Evolutionary conservation across 2,329 filamentous ascomycete genomes (phyloP).

Genomic region (Xylariaceae sp.): DNA sequence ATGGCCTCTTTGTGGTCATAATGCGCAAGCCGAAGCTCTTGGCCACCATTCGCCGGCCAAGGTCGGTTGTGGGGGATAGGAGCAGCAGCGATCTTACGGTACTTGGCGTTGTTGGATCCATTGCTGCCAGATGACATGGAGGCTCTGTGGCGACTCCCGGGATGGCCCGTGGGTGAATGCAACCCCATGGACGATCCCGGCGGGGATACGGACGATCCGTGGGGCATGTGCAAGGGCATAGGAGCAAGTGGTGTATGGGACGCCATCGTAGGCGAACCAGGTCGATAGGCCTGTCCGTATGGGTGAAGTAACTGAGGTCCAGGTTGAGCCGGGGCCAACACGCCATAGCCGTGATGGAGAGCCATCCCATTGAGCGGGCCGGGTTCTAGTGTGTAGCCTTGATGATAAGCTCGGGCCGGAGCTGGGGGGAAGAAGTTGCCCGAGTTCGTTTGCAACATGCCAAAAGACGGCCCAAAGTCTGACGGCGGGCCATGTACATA

Average conservation of each 20-base stretch:
- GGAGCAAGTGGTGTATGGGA: slow-evolving; percentile 22
- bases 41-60: slow-evolving; percentile 39
- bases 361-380: slow-evolving; percentile 22
- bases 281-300: slow-evolving; percentile 16
- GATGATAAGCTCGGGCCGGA: slow-evolving; percentile 32
- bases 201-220: slow-evolving; percentile 23
- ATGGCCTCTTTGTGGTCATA: slow-evolving; percentile 51
- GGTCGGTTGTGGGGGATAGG: slow-evolving; percentile 48
- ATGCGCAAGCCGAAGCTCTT: slow-evolving; percentile 53
- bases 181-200: slow-evolving; percentile 21
- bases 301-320: slow-evolving; percentile 11
- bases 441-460: slow-evolving; percentile 30
- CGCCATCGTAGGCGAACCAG: slow-evolving; percentile 24
- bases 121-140: slow-evolving; percentile 29
- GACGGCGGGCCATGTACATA: slow-evolving; percentile 19
- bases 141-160: slow-evolving; percentile 28
- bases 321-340: slow-evolving; percentile 16
- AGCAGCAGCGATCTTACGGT: slow-evolving; percentile 54
- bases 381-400: slow-evolving; percentile 31
- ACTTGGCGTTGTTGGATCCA: slow-evolving; percentile 34
- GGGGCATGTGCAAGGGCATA: slow-evolving; percentile 22
- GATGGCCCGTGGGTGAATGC: slow-evolving; percentile 25
- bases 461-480: slow-evolving; percentile 26
- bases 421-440: slow-evolving; percentile 33
- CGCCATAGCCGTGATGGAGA: slow-evolving; percentile 18